phyloP scores from a whole-genome alignment of 371 early-diverging fungal genomes.

The Rhizopus sp. region DNA sequence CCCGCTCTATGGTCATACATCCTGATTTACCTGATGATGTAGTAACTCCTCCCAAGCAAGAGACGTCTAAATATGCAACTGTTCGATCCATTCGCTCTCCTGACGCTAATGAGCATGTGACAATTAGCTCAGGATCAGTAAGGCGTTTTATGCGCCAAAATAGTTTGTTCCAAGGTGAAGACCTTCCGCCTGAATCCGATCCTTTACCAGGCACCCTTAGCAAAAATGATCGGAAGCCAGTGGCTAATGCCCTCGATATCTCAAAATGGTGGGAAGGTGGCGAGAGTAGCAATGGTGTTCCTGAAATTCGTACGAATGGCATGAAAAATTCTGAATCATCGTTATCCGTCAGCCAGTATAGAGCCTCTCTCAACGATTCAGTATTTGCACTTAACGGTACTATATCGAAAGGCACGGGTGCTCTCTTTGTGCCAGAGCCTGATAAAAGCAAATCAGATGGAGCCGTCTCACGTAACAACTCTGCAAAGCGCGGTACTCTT shows the following conservation, averaged over 20 bases:
- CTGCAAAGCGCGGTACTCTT: slow-evolving; percentile 21
- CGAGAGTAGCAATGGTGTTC: background rate
- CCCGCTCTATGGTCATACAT: slow-evolving; percentile 17
- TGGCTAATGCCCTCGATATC: slow-evolving; percentile 18
- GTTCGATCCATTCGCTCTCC: slow-evolving; percentile 16
- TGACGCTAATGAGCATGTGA: slow-evolving; percentile 18
- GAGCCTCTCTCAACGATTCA: slow-evolving; percentile 22
- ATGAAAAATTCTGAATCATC: background rate
- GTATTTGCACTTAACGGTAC: slow-evolving; percentile 14
- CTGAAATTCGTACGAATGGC: background rate
- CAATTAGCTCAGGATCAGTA: slow-evolving; percentile 39
- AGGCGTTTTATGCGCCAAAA: slow-evolving; percentile 40
- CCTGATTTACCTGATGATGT: background rate
- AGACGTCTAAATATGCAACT: slow-evolving; percentile 8
- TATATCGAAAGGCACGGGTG: slow-evolving; percentile 11
- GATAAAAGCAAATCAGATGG: background rate
- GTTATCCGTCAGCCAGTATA: slow-evolving; percentile 15
- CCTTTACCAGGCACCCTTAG: slow-evolving; percentile 5
- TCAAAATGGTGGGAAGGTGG: slow-evolving; percentile 24
- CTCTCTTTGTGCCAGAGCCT: background rate
- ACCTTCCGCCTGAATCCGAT: slow-evolving; percentile 4
- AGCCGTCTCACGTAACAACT: slow-evolving; percentile 10
- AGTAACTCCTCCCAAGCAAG: background rate
- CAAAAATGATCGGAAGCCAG: background rate
- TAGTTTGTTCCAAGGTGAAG: slow-evolving; percentile 18